Base-by-base conservation (phyloP, 2,329 filamentous ascomycete species). In the Fusarium sp. region DNA sequence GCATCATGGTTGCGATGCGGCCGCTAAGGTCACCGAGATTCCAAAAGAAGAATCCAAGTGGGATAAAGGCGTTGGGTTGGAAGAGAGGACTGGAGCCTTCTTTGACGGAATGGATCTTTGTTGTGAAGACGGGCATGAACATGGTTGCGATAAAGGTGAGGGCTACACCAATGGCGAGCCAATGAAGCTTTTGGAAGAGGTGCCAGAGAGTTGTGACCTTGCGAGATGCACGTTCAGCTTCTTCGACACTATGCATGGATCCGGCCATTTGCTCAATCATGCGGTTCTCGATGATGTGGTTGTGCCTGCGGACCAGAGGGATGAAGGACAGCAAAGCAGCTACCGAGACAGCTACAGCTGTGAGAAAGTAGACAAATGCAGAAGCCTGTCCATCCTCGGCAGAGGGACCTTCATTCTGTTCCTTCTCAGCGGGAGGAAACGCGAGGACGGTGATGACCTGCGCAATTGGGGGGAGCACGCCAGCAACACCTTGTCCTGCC, bases 61-160 rank as follows among this genome's bases (percentile, higher is more conserved):
- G 95, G 67, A 98, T 95, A 81, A 98, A 99, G 17, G 92, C 91
- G 1, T 91, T 87, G 0, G 94, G 90, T 62, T 91, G 90, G 74
- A 97, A 90, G 17, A 97, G 84, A 17, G 88, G 85, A 14, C 89
- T 86, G 9, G 80, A 71, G 71, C 76, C 80, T 68, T 79, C 77
- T 27, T 79, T 77, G 12, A 88, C 85, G 10, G 87, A 89, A 37
- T 84, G 78, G 72, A 86, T 92, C 82, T 92, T 90, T 66, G 88
- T 85, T 0, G 97, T 98, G 83, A 97, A 97, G 70, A 98, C 94
- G 1, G 97, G 97, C 85, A 95, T 98, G 81, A 97, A 91, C 96
- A 99, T 98, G 59, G 95, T 95, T 64, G 96, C 85, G 47, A 88
- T 84, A 79, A 98, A 98, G 80, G 92, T 95, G 73, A 95, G 81